A percentile compares a stretch with the other conserved stretches of the same genome.
phyloP scores from a whole-genome alignment of 2,329 filamentous ascomycete genomes.

The Hyphodiscus sp. region DNA sequence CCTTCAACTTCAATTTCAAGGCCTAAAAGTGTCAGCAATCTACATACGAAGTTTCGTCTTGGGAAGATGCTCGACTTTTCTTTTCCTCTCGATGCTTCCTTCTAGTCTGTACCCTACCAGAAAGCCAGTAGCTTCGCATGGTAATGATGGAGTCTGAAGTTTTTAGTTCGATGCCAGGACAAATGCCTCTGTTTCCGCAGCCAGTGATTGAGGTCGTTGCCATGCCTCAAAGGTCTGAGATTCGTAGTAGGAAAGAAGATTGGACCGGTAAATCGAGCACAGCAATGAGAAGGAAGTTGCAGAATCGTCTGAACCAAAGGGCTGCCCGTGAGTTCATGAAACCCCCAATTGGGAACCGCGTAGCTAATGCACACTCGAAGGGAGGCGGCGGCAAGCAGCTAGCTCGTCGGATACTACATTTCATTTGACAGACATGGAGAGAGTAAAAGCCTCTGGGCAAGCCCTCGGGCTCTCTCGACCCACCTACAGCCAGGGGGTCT shows the following conservation, averaged over 20 bases:
- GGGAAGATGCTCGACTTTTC: not conserved
- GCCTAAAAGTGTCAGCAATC: not conserved
- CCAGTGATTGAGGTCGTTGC: slow-evolving; percentile 10
- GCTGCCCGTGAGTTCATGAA: slow-evolving; percentile 20
- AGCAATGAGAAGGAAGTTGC: slow-evolving; percentile 20
- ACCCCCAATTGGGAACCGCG: no score
- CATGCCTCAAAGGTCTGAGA: slow-evolving; percentile 12
- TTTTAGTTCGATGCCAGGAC: not conserved
- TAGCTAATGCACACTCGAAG: not conserved
- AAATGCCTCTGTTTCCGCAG: no score
- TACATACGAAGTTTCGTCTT: not conserved
- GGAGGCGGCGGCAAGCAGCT: not conserved
- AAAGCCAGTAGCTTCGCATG: not conserved
- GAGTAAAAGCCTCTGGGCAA: not conserved
- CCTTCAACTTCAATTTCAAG: not conserved
- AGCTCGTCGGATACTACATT: not conserved
- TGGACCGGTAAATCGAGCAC: slow-evolving; percentile 31
- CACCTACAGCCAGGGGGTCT: not conserved
- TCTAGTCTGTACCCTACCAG: not conserved
- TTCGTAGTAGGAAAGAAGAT: slow-evolving; percentile 23
- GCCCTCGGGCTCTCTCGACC: not conserved
- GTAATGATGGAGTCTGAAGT: not conserved
- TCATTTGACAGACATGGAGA: not conserved
- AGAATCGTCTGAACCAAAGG: slow-evolving; percentile 27
- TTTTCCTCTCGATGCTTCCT: not conserved